Base-by-base conservation (phyloP, 2,329 filamentous ascomycete genomes). In the Aureobasidium mangrovei region DNA sequence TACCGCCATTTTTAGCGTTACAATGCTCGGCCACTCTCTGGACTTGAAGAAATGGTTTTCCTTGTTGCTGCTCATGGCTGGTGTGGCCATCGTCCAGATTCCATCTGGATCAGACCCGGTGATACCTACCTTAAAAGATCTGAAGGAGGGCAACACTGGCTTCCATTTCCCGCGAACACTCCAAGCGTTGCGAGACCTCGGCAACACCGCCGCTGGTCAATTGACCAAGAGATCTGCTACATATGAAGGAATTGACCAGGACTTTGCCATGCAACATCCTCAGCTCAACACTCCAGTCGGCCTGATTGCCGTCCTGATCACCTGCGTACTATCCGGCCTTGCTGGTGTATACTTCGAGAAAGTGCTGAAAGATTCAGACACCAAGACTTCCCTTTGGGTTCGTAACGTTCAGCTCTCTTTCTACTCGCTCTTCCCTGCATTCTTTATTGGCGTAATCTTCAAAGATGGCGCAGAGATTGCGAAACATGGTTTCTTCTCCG, bases 341-440 rank as follows among this genome's bases (percentile, higher is more conserved):
- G 91, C 89, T 0, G 87, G 90, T 0, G 88, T 91, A 1, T 89
- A 88, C 63, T 91, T 91, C 60, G 88, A 97, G 69, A 96, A 94
- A 71, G 83, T 96, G 3, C 76, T 97, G 54, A 95, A 94, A 68
- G 86, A 95, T 60, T 86, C 86, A n/a, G 78, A 81, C 0, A 78
- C 79, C 2, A 79, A 83, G 45, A 84, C 84, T 4, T 91, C 88
- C 0, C 77, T 97, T 10, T 98, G 93, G 93, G 84, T 93, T 41
- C 84, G 93, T 58, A 98, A 97, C 67, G 86, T 96, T 44, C 93
- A 98, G 69, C 75, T 98, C 27, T 91, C 90, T 0, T 88, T 96
- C 65, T 98, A 95, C 73, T 95, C 91, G 1, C 76, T 97, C 1
- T 91, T 96, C 63, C 89, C 91, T 0, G 87, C 91, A 0, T 76